Evolutionary conservation across 306 rosid genomes (phyloP).

Genomic region (Casuarina equisetifolia): DNA sequence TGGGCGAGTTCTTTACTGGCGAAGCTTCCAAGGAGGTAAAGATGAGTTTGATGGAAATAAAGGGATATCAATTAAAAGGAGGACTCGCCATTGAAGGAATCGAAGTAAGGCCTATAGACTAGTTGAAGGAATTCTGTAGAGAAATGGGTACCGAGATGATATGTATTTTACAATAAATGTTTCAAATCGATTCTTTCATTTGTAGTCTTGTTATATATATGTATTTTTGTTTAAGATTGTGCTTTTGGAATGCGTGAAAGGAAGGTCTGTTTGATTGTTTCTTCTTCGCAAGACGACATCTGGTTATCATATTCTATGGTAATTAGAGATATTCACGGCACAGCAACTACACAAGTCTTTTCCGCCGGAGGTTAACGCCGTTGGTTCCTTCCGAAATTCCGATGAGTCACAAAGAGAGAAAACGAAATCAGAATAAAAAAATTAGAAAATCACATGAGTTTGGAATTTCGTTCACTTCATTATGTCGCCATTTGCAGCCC

Average conservation of each 20-base stretch:
- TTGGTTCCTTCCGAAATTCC: no score
- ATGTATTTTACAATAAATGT: background rate
- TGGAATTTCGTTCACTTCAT: background rate
- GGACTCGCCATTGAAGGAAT: slow-evolving; percentile 66
- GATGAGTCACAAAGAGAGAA: no score
- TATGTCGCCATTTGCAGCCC: slow-evolving; percentile 43
- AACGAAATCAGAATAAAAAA: no score
- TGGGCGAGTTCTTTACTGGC: slow-evolving; percentile 51
- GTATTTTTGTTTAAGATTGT: background rate
- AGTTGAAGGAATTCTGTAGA: background rate
- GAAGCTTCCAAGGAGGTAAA: slow-evolving; percentile 43
- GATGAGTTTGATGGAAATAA: slow-evolving; percentile 46
- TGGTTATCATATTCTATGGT: no score
- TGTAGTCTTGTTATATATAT: background rate
- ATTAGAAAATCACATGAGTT: no score
- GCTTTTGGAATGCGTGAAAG: no score
- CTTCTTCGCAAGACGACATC: background rate
- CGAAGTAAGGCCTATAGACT: slow-evolving; percentile 47
- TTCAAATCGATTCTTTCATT: background rate
- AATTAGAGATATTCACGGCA: no score
- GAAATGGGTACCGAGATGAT: background rate
- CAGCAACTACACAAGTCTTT: no score
- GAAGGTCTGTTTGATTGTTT: background rate
- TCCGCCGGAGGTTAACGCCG: no score
- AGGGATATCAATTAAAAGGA: slow-evolving; percentile 53